phyloP scores from a whole-genome alignment of 2,329 filamentous ascomycete genomes.

The Aspergillus sp. region DNA sequence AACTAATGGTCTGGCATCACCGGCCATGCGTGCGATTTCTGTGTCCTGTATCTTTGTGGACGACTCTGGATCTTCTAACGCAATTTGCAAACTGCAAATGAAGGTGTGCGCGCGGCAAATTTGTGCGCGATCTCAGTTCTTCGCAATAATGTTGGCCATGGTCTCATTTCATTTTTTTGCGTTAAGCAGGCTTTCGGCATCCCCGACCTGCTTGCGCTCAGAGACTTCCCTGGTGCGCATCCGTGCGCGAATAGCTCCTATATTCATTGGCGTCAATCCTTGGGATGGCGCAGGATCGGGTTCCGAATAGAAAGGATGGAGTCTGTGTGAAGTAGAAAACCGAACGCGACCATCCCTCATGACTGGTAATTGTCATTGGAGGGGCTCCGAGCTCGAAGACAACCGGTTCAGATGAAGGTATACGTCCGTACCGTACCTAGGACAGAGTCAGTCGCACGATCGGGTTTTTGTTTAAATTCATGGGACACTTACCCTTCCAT shows the following conservation, averaged over 20 bases:
- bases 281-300: conserved; percentile 40
- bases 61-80: not conserved
- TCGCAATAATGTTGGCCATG: not conserved
- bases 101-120: not conserved
- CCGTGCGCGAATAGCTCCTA: conserved; percentile 65
- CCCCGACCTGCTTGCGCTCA: conserved; percentile 85
- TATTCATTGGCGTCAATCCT: conserved; percentile 54
- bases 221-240: conserved; percentile 73
- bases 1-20: not conserved
- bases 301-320: conserved; percentile 40
- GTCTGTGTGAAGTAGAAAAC: conserved; percentile 41
- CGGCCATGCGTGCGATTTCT: not conserved
- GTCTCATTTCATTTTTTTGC: conserved; percentile 34
- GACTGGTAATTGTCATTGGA: conserved; percentile 90
- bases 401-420: conserved; percentile 97
- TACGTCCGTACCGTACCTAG: conserved; percentile 93
- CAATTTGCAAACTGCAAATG: not conserved
- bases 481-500: conserved; percentile 81
- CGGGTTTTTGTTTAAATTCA: not conserved
- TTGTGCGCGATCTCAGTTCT: not conserved
- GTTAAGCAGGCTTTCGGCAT: conserved; percentile 76
- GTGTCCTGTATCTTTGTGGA: not conserved
- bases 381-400: conserved; percentile 90
- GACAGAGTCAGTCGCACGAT: conserved; percentile 11
- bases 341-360: conserved; percentile 69